A percentile compares a stretch with the other conserved stretches of the same genome.
Evolutionary conservation across 345 rosid genomes (phyloP).

Genomic region (Clarkia xantiana): DNA sequence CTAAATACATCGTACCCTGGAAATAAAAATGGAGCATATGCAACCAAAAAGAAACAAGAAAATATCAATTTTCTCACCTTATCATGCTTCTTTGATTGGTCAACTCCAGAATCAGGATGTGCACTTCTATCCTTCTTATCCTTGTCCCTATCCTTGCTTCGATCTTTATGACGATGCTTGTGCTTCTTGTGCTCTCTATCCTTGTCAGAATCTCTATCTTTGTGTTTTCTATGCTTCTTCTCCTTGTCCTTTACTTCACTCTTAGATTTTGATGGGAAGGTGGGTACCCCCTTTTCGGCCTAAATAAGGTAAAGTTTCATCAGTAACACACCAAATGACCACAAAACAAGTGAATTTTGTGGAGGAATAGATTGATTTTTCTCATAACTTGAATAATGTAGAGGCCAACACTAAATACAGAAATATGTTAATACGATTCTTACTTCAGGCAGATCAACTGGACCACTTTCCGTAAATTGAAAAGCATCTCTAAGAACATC

Average conservation of each 20-base stretch:
- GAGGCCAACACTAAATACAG: neutral
- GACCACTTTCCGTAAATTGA: constrained; percentile 48
- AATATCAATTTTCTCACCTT: constrained; percentile 35
- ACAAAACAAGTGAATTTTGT: no score
- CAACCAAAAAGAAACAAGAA: neutral
- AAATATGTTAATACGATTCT: constrained; percentile 12
- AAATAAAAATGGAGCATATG: neutral
- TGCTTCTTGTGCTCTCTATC: constrained; percentile 69
- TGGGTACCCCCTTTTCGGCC: constrained; percentile 75
- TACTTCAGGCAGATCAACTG: constrained; percentile 54
- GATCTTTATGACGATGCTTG: constrained; percentile 15
- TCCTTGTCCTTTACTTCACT: constrained; percentile 68
- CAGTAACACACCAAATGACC: neutral
- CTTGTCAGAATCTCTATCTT: constrained; percentile 64
- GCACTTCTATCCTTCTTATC: constrained; percentile 73
- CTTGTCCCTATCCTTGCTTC: constrained; percentile 70
- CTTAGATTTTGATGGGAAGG: constrained; percentile 54
- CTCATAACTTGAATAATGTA: neutral
- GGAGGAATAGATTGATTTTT: neutral
- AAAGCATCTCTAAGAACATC: constrained; percentile 65
- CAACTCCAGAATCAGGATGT: constrained; percentile 63
- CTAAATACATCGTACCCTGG: no score
- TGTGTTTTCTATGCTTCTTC: constrained; percentile 75
- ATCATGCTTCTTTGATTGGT: constrained; percentile 72
- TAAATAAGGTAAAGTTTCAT: constrained; percentile 11